These are phyloP conservation scores for Schizothecium vesticola DNA, from an alignment of 495 filamentous ascomycete genomes.

Conservation along the genomic window DNA sequence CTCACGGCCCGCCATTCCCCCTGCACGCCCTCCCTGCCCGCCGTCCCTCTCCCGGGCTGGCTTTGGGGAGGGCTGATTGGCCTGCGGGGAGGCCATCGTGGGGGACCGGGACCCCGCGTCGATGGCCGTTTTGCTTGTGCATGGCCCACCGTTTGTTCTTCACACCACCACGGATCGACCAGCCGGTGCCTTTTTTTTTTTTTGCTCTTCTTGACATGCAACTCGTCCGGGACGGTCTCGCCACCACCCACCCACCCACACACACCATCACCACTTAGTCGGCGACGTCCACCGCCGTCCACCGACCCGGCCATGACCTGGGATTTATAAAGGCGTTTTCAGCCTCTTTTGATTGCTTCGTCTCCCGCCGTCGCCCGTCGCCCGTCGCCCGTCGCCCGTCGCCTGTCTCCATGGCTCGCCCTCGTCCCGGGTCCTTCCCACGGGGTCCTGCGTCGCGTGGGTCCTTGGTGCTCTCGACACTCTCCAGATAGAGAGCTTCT, in stretches of 20 bases:
- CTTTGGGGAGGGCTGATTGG: slow-evolving; percentile 6
- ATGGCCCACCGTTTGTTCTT: background rate
- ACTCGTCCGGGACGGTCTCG: background rate
- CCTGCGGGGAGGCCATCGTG: background rate
- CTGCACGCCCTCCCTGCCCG: background rate
- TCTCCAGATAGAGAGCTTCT: slow-evolving; percentile 4
- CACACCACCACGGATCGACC: background rate
- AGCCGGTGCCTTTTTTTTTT: background rate
- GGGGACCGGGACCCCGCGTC: background rate
- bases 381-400: background rate
- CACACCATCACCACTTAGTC: background rate
- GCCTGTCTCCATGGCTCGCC: background rate
- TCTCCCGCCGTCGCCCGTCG: background rate
- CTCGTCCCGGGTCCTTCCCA: slow-evolving; percentile 8
- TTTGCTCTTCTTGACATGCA: too few species aligned
- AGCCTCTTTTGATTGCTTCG: slow-evolving; percentile 20
- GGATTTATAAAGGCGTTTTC: slow-evolving; percentile 7
- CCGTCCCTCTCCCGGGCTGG: background rate
- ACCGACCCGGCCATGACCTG: background rate
- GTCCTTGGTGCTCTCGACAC: background rate
- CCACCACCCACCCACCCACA: background rate
- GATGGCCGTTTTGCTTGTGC: background rate
- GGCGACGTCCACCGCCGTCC: slow-evolving; percentile 4
- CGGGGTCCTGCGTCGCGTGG: slow-evolving; percentile 7
- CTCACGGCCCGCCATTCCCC: slow-evolving; percentile 33